Percentiles rank a stretch among this genome's conserved stretches.
Evolutionary conservation across 129 eudicot genomes (phyloP).

Genomic region (Smallanthus sonchifolius): DNA sequence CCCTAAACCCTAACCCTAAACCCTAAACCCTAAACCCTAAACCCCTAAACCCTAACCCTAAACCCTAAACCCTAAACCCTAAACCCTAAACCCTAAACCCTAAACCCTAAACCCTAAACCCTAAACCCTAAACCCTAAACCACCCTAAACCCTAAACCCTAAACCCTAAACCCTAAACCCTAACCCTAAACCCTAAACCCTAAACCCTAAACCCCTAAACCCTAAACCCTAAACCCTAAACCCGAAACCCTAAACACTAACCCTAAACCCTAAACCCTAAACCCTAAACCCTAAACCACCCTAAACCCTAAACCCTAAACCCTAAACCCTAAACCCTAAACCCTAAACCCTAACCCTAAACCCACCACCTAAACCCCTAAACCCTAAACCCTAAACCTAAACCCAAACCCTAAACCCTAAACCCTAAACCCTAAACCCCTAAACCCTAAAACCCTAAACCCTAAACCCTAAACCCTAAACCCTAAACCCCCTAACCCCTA

Average conservation of each 20-base stretch:
- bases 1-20: too few relatives aligned
- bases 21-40: too few relatives aligned
- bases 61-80: too few relatives aligned
- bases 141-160: conserved; percentile 24
- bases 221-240: conserved; percentile 19
- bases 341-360: neutral
- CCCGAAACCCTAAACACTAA: conserved; percentile 22
- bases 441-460: conserved; percentile 19
- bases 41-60: too few relatives aligned
- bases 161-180: conserved; percentile 21
- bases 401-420: neutral
- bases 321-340: neutral
- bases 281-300: conserved; percentile 21
- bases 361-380: conserved; percentile 2
- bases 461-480: conserved; percentile 17
- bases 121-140: conserved; percentile 12
- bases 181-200: conserved; percentile 8
- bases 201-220: conserved; percentile 22
- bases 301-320: neutral
- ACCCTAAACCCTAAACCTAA: conserved; percentile 15
- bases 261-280: conserved; percentile 17
- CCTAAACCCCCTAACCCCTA: neutral
- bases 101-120: too few relatives aligned
- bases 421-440: neutral
- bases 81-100: too few relatives aligned